Evolutionary conservation across 305 asterid genomes (phyloP).

Genomic region (Plantago lanceolata): DNA sequence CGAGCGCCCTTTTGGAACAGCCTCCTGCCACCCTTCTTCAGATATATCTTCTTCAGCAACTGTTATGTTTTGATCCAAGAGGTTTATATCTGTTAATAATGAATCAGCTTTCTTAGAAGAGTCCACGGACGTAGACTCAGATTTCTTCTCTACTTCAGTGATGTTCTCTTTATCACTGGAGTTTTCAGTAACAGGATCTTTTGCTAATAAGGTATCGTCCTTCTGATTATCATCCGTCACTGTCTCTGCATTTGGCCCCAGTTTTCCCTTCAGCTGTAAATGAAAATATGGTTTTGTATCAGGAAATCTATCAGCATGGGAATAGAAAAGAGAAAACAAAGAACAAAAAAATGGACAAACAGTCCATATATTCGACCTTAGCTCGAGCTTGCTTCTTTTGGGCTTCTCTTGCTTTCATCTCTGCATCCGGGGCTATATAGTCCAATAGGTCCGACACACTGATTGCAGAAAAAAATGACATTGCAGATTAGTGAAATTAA

Average conservation of each 20-base stretch:
- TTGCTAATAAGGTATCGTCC: slow-evolving; percentile 45
- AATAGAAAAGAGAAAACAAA: neutral
- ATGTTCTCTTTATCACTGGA: slow-evolving; percentile 64
- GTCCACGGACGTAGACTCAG: slow-evolving; percentile 35
- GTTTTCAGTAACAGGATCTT: slow-evolving; percentile 48
- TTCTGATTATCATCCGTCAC: slow-evolving; percentile 44
- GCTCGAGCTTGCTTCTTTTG: slow-evolving; percentile 90
- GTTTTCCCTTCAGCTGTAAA: slow-evolving; percentile 67
- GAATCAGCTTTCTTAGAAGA: slow-evolving; percentile 34
- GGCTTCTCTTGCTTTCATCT: slow-evolving; percentile 81
- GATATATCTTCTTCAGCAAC: slow-evolving; percentile 46
- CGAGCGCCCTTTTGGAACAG: slow-evolving; percentile 79
- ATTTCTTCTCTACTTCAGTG: slow-evolving; percentile 45
- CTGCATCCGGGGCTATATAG: slow-evolving; percentile 83
- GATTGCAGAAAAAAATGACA: slow-evolving; percentile 20
- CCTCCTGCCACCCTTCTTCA: slow-evolving; percentile 98
- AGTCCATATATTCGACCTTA: slow-evolving; percentile 42
- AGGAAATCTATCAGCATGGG: slow-evolving; percentile 23
- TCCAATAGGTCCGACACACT: slow-evolving; percentile 91
- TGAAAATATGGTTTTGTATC: slow-evolving; percentile 24
- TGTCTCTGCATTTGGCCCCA: slow-evolving; percentile 51
- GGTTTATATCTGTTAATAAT: slow-evolving; percentile 28
- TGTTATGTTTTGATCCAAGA: slow-evolving; percentile 38
- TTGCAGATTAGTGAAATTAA: slow-evolving; percentile 21
- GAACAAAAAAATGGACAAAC: neutral